Conservation (phyloP, 2,329 filamentous ascomycete species). For the Onygenales sp. region DNA sequence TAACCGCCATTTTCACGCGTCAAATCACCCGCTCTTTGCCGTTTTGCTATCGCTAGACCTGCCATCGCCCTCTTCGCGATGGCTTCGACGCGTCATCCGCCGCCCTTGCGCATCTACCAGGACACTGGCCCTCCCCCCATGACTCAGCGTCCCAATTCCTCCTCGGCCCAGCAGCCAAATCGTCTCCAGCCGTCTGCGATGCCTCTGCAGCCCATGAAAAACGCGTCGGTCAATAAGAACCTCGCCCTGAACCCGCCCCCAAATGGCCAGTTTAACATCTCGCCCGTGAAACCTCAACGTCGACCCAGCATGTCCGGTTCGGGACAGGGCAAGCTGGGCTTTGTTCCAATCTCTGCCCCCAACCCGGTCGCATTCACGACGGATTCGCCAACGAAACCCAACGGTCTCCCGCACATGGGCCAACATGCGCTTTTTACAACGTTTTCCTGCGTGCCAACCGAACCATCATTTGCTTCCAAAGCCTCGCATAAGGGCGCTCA, state of each 20-base stretch:
- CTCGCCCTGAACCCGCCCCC: constrained; percentile 56
- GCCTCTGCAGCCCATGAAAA: constrained; percentile 35
- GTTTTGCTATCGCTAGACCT: constrained; percentile 6
- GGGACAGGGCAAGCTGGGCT: constrained; percentile 50
- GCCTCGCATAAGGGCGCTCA: constrained; percentile 29
- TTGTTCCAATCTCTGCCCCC: constrained; percentile 51
- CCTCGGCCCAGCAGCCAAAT: constrained; percentile 20
- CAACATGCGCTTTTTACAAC: constrained; percentile 41
- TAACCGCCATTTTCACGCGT: constrained; percentile 17
- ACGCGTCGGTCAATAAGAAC: constrained; percentile 45
- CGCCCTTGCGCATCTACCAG: constrained; percentile 50
- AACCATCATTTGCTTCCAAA: constrained; percentile 40
- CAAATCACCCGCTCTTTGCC: constrained; percentile 14
- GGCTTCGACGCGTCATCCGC: constrained; percentile 33
- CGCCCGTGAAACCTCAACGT: constrained; percentile 57
- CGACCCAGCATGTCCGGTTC: constrained; percentile 46
- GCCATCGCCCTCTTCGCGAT: constrained; percentile 17
- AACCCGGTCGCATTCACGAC: constrained; percentile 34
- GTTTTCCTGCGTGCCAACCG: constrained; percentile 36
- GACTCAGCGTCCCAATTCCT: constrained; percentile 16
- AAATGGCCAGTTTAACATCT: constrained; percentile 43
- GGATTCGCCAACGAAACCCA: constrained; percentile 40
- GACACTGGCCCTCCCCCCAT: constrained; percentile 40
- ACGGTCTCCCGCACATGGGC: constrained; percentile 25
- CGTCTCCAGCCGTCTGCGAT: constrained; percentile 45